phyloP scores from a whole-genome alignment of 2,329 filamentous ascomycete species.

The Calonectria henricotiae region DNA sequence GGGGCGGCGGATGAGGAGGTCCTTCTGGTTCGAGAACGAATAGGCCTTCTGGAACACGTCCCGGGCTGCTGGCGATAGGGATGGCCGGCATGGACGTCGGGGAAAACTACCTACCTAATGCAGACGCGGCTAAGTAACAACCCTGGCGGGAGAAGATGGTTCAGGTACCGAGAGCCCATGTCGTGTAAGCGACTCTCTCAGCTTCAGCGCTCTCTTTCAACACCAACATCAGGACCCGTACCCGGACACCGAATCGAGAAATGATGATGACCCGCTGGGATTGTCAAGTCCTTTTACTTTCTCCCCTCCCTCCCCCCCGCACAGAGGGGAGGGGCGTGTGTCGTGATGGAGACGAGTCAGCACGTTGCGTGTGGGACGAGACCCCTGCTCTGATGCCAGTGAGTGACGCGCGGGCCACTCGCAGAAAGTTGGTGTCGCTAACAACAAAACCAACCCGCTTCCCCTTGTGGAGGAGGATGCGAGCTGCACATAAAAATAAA shows the following conservation, averaged over 20 bases:
- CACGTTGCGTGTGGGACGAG: constrained; percentile 18
- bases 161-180: neutral
- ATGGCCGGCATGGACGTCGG: constrained; percentile 14
- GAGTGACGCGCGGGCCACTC: constrained; percentile 7
- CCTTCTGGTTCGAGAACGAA: neutral
- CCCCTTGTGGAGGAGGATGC: constrained; percentile 14
- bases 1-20: neutral
- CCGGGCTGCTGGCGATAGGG: constrained; percentile 9
- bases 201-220: no score
- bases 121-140: constrained; percentile 14
- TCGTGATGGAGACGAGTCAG: constrained; percentile 15
- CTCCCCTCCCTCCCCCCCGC: constrained; percentile 9
- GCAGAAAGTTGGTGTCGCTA: constrained; percentile 16
- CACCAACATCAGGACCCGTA: no score
- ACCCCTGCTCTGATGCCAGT: neutral
- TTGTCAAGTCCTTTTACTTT: neutral
- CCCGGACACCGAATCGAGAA: neutral
- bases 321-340: constrained; percentile 11
- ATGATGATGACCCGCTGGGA: constrained; percentile 8
- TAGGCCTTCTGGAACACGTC: constrained; percentile 8
- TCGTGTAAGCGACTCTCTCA: neutral
- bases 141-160: neutral
- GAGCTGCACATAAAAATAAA: constrained; percentile 9
- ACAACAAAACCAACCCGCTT: constrained; percentile 23
- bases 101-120: constrained; percentile 36